Conservation (phyloP, 805 yeast genomes). For the Schwanniomyces polymorphus region DNA sequence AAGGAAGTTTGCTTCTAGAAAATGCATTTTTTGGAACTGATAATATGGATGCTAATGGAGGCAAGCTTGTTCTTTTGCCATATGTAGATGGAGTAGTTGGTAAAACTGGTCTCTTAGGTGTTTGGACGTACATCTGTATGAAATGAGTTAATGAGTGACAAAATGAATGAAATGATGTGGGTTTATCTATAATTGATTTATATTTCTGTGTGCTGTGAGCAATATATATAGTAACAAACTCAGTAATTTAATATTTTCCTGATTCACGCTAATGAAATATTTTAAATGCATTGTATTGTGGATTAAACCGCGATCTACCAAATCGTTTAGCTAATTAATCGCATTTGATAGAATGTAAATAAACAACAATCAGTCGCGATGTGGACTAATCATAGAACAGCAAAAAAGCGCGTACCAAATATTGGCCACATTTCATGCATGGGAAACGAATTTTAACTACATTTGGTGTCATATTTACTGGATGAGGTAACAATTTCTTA, state of each 20-base stretch:
- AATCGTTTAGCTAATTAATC: conserved; percentile 6
- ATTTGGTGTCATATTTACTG: background rate
- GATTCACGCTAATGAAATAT: conserved; percentile 7
- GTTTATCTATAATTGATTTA: background rate
- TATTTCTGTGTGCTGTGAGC: background rate
- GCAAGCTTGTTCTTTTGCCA: conserved; percentile 28
- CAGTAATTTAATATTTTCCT: background rate
- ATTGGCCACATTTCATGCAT: background rate
- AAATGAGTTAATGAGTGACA: background rate
- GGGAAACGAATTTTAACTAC: background rate
- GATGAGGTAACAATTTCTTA: background rate
- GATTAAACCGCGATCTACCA: conserved; percentile 1
- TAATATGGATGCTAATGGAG: conserved; percentile 40
- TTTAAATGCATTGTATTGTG: background rate
- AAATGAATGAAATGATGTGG: background rate
- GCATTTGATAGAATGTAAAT: conserved; percentile 6
- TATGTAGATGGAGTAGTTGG: conserved; percentile 21
- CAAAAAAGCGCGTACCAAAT: background rate
- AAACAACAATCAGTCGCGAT: conserved; percentile 4
- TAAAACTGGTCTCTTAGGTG: conserved; percentile 34
- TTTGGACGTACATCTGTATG: conserved; percentile 22
- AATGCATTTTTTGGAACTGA: conserved; percentile 2
- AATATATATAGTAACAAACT: background rate
- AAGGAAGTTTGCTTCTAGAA: conserved; percentile 19
- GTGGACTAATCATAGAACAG: background rate